These are phyloP conservation scores for Candida sithepensis DNA, from an alignment of 805 yeast genomes.

Conservation along the genomic window DNA sequence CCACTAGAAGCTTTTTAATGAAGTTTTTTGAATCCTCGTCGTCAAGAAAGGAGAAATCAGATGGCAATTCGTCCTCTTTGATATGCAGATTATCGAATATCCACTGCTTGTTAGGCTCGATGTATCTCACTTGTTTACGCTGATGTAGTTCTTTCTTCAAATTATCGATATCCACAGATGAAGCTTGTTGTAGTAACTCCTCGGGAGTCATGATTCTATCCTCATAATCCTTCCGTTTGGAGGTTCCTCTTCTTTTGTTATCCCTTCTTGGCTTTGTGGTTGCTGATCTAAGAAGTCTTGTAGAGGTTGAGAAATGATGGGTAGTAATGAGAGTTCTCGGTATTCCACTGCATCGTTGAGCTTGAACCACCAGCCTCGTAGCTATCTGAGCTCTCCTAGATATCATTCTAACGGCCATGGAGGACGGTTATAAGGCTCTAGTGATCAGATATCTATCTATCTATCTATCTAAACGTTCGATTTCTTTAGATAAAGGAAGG, in stretches of 20 bases:
- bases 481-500: no score
- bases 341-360: neutral
- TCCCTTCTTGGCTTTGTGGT: slow-evolving; percentile 5
- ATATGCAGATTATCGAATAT: slow-evolving; percentile 6
- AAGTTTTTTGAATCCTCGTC: slow-evolving; percentile 6
- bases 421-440: no score
- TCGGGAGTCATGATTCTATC: slow-evolving; percentile 29
- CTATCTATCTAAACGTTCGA: no score
- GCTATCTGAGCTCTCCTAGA: neutral
- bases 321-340: neutral
- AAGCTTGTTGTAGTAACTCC: slow-evolving; percentile 25
- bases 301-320: slow-evolving; percentile 3
- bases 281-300: slow-evolving; percentile 2
- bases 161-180: slow-evolving; percentile 26
- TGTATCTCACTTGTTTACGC: slow-evolving; percentile 23
- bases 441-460: no score
- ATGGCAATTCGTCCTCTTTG: slow-evolving; percentile 9
- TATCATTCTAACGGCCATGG: neutral
- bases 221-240: neutral
- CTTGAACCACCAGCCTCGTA: neutral
- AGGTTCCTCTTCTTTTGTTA: slow-evolving; percentile 4
- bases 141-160: slow-evolving; percentile 18
- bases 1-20: slow-evolving; percentile 3
- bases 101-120: slow-evolving; percentile 32
- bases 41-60: slow-evolving; percentile 16